Conservation (phyloP, 495 filamentous ascomycete species). For the Staphylotrichum tortipilum region DNA sequence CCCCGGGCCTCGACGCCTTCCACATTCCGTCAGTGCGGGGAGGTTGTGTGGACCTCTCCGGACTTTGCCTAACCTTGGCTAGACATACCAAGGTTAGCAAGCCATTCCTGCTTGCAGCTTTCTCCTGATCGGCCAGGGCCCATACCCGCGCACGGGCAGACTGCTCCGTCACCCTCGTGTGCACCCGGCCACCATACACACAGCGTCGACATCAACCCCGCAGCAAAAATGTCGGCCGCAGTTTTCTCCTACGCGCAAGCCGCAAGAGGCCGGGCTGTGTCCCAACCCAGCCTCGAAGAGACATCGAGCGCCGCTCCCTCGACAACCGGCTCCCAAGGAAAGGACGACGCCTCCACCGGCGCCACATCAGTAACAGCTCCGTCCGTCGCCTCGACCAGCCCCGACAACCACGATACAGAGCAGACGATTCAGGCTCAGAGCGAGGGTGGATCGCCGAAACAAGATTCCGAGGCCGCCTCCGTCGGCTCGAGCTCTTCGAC, state of each 20-base stretch:
- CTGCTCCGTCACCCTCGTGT: background rate
- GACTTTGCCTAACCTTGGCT: constrained; percentile 19
- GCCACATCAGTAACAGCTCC: constrained; percentile 42
- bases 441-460: constrained; percentile 14
- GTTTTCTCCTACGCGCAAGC: constrained; percentile 93
- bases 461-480: constrained; percentile 18
- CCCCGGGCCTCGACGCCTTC: constrained; percentile 4
- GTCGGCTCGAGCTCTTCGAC: constrained; percentile 18
- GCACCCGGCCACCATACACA: background rate
- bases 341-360: constrained; percentile 47
- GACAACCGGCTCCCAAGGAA: constrained; percentile 51
- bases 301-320: constrained; percentile 60
- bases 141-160: background rate
- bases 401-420: constrained; percentile 27
- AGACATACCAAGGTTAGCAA: constrained; percentile 11
- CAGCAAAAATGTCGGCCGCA: constrained; percentile 27
- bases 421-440: constrained; percentile 20
- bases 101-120: background rate
- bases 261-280: constrained; percentile 61
- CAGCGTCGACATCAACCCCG: background rate
- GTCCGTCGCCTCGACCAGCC: constrained; percentile 56
- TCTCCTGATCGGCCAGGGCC: constrained; percentile 1
- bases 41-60: constrained; percentile 23
- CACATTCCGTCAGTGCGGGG: constrained; percentile 19
- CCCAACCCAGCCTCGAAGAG: constrained; percentile 48